Conservation (phyloP, 2,329 filamentous ascomycete genomes). For the Didymella lethalis region DNA sequence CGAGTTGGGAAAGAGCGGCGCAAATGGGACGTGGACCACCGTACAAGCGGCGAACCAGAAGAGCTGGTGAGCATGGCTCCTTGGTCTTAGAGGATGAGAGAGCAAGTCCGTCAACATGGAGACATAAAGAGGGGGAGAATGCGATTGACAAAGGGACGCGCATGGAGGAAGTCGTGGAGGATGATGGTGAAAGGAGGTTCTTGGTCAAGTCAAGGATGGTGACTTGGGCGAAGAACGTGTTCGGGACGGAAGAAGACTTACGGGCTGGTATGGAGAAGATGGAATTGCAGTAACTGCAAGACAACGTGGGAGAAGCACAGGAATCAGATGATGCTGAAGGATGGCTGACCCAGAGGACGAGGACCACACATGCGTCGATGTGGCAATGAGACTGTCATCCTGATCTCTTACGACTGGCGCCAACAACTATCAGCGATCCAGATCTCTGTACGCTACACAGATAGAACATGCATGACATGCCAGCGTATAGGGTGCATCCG, state of each 20-base stretch:
- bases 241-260: conserved; percentile 80
- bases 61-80: conserved; percentile 32
- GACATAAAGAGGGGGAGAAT: conserved; percentile 18
- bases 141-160: conserved; percentile 21
- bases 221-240: conserved; percentile 79
- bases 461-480: too few species aligned
- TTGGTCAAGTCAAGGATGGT: conserved; percentile 70
- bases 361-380: background rate
- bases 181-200: conserved; percentile 33
- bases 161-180: conserved; percentile 7
- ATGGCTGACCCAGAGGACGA: background rate
- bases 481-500: background rate
- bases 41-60: conserved; percentile 58
- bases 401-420: too few species aligned
- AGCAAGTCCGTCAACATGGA: conserved; percentile 16
- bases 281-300: conserved; percentile 17
- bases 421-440: too few species aligned
- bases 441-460: too few species aligned
- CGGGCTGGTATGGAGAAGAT: conserved; percentile 42
- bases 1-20: conserved; percentile 79
- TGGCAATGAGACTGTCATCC: too few species aligned
- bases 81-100: conserved; percentile 30
- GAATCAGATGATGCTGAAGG: background rate
- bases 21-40: conserved; percentile 77
- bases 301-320: background rate